Percentiles rank a stretch among this genome's conserved stretches.
Conservation (phyloP, 768 basidiomycete species). For the Cystofilobasidium ferigula region DNA sequence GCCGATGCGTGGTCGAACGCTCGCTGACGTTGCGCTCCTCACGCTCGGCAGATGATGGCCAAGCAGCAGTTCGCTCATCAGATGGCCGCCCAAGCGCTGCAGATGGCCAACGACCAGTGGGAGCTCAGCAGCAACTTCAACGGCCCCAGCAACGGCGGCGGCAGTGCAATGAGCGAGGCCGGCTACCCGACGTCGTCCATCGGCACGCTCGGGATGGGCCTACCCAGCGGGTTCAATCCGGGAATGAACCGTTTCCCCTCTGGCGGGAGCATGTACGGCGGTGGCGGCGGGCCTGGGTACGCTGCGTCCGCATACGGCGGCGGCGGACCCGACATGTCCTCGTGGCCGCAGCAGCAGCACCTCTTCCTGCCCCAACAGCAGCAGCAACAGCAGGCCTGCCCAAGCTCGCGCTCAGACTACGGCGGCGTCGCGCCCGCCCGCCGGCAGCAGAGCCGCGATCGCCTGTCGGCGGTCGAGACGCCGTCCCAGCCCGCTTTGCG, state of each 20-base stretch:
- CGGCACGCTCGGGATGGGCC: background rate
- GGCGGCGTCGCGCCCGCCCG: background rate
- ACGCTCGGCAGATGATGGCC: constrained; percentile 21
- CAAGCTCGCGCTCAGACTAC: constrained; percentile 19
- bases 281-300: constrained; percentile 13
- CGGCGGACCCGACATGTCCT: background rate
- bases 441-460: background rate
- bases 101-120: constrained; percentile 21
- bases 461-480: background rate
- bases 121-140: constrained; percentile 15
- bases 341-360: background rate
- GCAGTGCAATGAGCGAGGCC: constrained; percentile 10
- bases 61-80: constrained; percentile 19
- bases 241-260: constrained; percentile 2
- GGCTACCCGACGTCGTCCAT: constrained; percentile 2
- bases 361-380: background rate
- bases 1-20: too few relatives aligned
- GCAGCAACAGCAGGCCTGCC: background rate
- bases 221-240: background rate
- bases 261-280: constrained; percentile 3
- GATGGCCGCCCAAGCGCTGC: constrained; percentile 22
- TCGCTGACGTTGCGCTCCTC: background rate
- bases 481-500: background rate
- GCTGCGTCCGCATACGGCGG: constrained; percentile 23
- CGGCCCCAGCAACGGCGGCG: constrained; percentile 6